Base-by-base conservation (phyloP, 2,329 filamentous ascomycete genomes). In the Trichoderma sp. region DNA sequence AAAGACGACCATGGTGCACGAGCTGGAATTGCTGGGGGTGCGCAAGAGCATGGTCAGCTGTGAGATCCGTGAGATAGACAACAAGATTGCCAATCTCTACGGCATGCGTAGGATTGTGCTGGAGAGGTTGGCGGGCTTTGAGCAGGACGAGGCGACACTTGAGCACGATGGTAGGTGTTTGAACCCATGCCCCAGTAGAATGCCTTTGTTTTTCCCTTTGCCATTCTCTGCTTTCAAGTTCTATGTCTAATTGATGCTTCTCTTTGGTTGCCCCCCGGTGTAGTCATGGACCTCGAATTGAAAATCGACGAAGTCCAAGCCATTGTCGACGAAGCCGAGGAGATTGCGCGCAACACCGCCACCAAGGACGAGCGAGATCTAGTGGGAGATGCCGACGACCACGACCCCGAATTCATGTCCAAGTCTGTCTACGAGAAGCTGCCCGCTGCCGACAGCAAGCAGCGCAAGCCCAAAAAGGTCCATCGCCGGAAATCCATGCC, bases 31-130 rank as follows among this genome's bases (percentile, higher is more conserved):
- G 89, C 90, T 98, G 84, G 89, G 92, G 4, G 90, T 98, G 74
- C 89, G 96, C 73, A 99, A 99, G 82, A 97, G 96, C 79, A 98
- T 99, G 95, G 95, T 95, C 76, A 96, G 94, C 78, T 93, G 93
- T 74, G 96, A 99, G 82, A 98, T 99, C 72, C 90, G 91, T 73
- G 96, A 99, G 79, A 97, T 99, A 73, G 96, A 99, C 83, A 95
- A 92, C 83, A 99, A 98, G 82, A 95, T 99, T 74, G 90, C 93
- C 73, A 98, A 98, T 81, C 85, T 99, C 70, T 92, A 94, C 76
- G 93, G 90, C 74, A 98, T 98, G 94, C 91, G 96, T 75, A 92
- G 91, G 79, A 97, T 98, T 73, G 92, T 98, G 60, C 82, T 99
- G 71, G 94, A 98, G 70, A 88, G 96, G 74, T 82, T 99, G 75